Percentiles rank a stretch among this genome's conserved stretches.
Evolutionary conservation across 768 basidiomycete species (phyloP).

Genomic region (Leccinellum rugosiceps): DNA sequence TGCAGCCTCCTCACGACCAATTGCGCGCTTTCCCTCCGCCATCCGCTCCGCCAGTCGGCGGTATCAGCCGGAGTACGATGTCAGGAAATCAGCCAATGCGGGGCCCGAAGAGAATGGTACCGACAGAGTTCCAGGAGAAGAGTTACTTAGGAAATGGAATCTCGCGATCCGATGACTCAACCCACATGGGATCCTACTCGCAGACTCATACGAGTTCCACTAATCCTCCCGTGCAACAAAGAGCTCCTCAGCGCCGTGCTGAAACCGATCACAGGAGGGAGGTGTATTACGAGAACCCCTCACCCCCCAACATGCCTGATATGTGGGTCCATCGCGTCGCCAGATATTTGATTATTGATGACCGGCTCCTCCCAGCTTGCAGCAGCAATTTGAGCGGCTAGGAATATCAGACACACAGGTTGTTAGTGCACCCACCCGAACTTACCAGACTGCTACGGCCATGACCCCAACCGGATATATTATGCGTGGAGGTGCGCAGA

Average conservation of each 20-base stretch:
- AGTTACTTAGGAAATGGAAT: too few species aligned
- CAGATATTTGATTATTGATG: not conserved
- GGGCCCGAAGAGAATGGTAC: not conserved
- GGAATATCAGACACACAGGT: not conserved
- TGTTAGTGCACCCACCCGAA: not conserved
- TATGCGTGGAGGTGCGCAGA: not conserved
- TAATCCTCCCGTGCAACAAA: not conserved
- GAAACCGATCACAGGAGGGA: not conserved
- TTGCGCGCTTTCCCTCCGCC: slow-evolving; percentile 48
- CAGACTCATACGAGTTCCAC: not conserved
- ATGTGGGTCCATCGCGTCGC: not conserved
- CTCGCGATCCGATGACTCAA: too few species aligned
- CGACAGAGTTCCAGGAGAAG: not conserved
- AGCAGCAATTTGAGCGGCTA: not conserved
- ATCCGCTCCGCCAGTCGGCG: slow-evolving; percentile 17
- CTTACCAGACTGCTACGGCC: not conserved
- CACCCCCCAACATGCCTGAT: not conserved
- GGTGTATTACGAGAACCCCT: not conserved
- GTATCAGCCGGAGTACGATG: not conserved
- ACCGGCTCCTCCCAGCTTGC: not conserved
- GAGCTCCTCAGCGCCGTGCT: not conserved
- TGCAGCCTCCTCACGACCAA: slow-evolving; percentile 37
- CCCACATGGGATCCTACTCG: too few species aligned
- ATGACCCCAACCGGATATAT: not conserved
- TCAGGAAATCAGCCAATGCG: not conserved